phyloP scores from a whole-genome alignment of 2,329 filamentous ascomycete species.

The Fusarium virguliforme region DNA sequence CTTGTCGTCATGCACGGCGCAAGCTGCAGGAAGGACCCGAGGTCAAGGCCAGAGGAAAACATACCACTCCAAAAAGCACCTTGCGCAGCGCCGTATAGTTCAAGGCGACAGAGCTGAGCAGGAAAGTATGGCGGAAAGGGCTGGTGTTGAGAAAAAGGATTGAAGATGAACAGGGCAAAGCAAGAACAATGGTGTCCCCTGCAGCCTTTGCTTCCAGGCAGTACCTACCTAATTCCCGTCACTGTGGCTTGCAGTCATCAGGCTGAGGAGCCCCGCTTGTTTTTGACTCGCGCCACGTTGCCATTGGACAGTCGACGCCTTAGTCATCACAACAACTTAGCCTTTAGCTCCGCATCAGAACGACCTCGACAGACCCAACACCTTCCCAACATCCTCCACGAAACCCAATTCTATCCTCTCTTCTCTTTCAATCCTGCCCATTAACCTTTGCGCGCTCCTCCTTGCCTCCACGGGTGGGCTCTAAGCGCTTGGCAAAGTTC shows the following conservation, averaged over 20 bases:
- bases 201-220: slow-evolving; percentile 4
- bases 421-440: slow-evolving; percentile 16
- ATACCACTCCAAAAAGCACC: slow-evolving; percentile 25
- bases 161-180: slow-evolving; percentile 11
- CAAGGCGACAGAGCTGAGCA: slow-evolving; percentile 1
- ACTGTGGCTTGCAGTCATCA: slow-evolving; percentile 12
- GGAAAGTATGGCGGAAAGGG: slow-evolving; percentile 1
- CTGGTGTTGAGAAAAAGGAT: slow-evolving; percentile 9
- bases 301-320: slow-evolving; percentile 33
- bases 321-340: slow-evolving; percentile 44
- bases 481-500: slow-evolving; percentile 10
- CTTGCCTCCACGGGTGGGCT: background rate
- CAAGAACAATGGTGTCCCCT: slow-evolving; percentile 14
- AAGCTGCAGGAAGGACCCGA: slow-evolving; percentile 20
- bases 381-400: slow-evolving; percentile 30
- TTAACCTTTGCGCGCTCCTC: background rate
- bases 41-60: slow-evolving; percentile 1
- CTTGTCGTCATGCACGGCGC: slow-evolving; percentile 34
- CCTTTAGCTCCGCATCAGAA: slow-evolving; percentile 42
- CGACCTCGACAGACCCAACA: slow-evolving; percentile 39
- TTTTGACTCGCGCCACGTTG: slow-evolving; percentile 19
- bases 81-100: slow-evolving; percentile 3
- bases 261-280: slow-evolving; percentile 18
- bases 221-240: background rate
- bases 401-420: slow-evolving; percentile 26